Evolutionary conservation across 2,329 filamentous ascomycete species (phyloP).

Genomic region (Exophiala aquamarina): DNA sequence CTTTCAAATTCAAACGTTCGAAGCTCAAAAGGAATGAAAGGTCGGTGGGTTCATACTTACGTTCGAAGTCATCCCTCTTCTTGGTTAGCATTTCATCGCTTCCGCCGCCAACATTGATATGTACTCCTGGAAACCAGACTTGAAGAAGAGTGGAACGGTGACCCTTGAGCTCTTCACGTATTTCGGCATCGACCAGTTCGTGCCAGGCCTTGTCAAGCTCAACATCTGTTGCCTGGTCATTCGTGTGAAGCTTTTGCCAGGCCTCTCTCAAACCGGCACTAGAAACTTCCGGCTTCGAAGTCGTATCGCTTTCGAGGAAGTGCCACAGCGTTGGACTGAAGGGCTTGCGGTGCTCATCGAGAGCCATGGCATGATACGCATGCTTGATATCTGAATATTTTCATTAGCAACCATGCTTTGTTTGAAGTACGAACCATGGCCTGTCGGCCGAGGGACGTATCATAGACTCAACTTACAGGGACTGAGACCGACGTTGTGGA

Average conservation of each 20-base stretch:
- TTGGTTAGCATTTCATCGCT: slow-evolving; percentile 33
- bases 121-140: slow-evolving; percentile 57
- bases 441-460: neutral
- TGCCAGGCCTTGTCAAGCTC: too few species aligned
- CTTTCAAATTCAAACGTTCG: too few species aligned
- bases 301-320: slow-evolving; percentile 25
- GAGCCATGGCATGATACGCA: slow-evolving; percentile 39
- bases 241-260: too few species aligned
- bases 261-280: too few species aligned
- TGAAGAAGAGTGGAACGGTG: slow-evolving; percentile 39
- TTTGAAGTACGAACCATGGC: too few species aligned
- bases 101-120: slow-evolving; percentile 54
- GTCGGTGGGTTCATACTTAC: neutral
- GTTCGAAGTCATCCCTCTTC: slow-evolving; percentile 27
- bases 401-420: too few species aligned
- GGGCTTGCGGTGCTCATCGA: slow-evolving; percentile 40
- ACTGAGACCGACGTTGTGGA: slow-evolving; percentile 2
- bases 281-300: too few species aligned
- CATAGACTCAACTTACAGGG: slow-evolving; percentile 5
- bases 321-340: slow-evolving; percentile 56
- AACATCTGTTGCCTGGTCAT: too few species aligned
- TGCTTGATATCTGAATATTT: slow-evolving; percentile 33
- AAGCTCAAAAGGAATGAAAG: neutral
- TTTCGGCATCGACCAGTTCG: too few species aligned
- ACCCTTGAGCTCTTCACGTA: too few species aligned